phyloP scores from a whole-genome alignment of 208 protist genomes.

The Leptomonas pyrrhocoris region DNA sequence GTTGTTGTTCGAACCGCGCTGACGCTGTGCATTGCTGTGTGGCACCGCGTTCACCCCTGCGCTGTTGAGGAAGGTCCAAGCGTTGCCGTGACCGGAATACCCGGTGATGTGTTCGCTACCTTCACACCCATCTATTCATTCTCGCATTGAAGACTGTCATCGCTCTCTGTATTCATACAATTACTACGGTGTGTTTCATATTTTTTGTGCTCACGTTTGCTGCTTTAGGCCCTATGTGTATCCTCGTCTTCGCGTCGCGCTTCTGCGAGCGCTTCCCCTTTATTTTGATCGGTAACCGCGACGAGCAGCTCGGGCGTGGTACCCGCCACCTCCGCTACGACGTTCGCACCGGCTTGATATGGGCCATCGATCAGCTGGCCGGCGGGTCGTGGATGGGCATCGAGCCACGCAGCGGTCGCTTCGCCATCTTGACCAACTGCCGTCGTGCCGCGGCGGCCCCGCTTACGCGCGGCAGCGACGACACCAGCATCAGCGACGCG shows the following conservation, averaged over 20 bases:
- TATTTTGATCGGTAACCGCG: constrained; percentile 65
- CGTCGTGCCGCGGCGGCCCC: constrained; percentile 45
- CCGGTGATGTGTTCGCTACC: no score
- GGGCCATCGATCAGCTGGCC: constrained; percentile 47
- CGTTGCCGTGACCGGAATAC: no score
- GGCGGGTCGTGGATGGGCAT: constrained; percentile 80
- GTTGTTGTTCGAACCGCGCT: no score
- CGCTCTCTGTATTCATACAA: constrained; percentile 1
- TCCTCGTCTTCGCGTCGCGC: constrained; percentile 56
- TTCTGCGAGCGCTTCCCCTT: constrained; percentile 60
- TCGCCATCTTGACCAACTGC: constrained; percentile 70
- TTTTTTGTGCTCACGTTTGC: no score
- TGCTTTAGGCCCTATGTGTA: constrained; percentile 63
- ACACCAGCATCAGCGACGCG: neutral
- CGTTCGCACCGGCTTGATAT: constrained; percentile 39
- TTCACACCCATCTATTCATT: no score
- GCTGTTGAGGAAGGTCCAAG: no score
- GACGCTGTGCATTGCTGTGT: no score
- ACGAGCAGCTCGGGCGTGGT: constrained; percentile 48
- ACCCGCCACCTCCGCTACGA: constrained; percentile 44
- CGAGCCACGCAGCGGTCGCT: constrained; percentile 45
- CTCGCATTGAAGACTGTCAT: no score
- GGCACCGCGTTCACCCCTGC: no score
- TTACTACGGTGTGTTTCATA: no score
- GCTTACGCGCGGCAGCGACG: constrained; percentile 8